Conservation (phyloP, 352 stramenopile species). For the Phytophthora pisi region DNA sequence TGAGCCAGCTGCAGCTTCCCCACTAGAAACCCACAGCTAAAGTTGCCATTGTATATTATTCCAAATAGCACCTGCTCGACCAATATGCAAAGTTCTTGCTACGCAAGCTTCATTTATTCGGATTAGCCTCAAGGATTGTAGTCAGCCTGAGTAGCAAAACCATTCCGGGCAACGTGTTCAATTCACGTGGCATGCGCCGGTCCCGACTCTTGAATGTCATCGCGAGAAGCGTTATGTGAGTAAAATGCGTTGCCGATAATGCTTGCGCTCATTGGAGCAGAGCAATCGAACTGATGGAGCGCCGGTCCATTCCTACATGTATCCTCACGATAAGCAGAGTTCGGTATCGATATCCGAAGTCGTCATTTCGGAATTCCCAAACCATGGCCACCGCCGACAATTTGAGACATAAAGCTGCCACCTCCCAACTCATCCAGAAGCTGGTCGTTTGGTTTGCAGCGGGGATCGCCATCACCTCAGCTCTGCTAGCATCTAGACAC, state of each 20-base stretch:
- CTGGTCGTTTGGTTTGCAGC: constrained; percentile 47
- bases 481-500: constrained; percentile 8
- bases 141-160: neutral
- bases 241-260: constrained; percentile 16
- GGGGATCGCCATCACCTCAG: constrained; percentile 43
- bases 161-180: neutral
- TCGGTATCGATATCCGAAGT: neutral
- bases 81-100: neutral
- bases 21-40: neutral
- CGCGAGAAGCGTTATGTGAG: constrained; percentile 20
- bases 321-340: neutral
- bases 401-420: neutral
- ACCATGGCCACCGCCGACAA: constrained; percentile 13
- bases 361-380: neutral
- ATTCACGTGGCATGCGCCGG: neutral
- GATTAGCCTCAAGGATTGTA: neutral
- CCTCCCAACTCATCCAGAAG: neutral
- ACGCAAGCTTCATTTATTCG: too few relatives aligned
- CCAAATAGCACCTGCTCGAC: neutral
- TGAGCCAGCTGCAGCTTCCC: constrained; percentile 15
- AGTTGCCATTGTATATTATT: neutral
- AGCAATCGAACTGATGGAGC: constrained; percentile 2
- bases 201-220: constrained; percentile 11
- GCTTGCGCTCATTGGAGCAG: constrained; percentile 23
- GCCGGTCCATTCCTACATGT: neutral